Conservation (phyloP, 108 stramenopile genomes). For the Epipyxis sp. region DNA sequence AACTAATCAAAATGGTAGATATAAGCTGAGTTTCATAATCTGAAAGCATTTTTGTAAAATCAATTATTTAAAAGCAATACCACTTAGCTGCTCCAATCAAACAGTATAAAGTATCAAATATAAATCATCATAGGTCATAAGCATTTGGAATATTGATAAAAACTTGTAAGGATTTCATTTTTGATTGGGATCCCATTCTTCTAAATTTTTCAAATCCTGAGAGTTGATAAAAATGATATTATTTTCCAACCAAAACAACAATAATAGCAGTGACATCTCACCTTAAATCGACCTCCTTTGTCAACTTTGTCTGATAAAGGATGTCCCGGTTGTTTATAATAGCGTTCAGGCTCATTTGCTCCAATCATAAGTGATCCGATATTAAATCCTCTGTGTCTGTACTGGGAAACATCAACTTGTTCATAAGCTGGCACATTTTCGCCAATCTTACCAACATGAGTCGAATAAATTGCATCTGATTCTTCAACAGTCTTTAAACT, state of each 20-base stretch:
- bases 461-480: conserved; percentile 10
- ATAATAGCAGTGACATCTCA: not conserved
- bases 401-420: conserved; percentile 26
- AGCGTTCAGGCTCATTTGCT: not conserved
- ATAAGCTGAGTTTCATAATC: too few species aligned
- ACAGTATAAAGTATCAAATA: too few species aligned
- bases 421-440: not conserved
- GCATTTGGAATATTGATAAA: too few species aligned
- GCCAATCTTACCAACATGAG: not conserved
- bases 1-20: too few species aligned
- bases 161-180: too few species aligned
- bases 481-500: not conserved
- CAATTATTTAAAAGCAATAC: too few species aligned
- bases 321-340: conserved; percentile 16
- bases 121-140: too few species aligned
- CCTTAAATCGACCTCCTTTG: conserved; percentile 3
- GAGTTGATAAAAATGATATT: not conserved
- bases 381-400: not conserved
- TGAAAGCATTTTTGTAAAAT: too few species aligned
- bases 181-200: not conserved
- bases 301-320: not conserved
- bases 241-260: not conserved
- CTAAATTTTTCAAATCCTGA: not conserved
- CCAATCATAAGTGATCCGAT: conserved; percentile 15
- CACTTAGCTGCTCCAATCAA: too few species aligned